phyloP scores from a whole-genome alignment of 352 stramenopile genomes.

The Pythium scleroteichum region DNA sequence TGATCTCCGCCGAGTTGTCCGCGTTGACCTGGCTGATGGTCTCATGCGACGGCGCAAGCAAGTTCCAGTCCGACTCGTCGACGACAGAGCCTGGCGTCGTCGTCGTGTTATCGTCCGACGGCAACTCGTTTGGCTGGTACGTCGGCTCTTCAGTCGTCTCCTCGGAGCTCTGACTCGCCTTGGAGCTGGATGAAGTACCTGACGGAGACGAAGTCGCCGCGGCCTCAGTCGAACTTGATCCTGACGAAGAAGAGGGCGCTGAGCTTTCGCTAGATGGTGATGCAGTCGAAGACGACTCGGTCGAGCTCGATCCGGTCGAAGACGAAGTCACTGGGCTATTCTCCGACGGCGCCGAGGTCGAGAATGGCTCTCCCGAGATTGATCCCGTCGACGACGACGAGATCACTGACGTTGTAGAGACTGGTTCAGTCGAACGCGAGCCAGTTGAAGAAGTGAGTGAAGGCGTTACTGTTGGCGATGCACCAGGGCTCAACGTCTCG shows the following conservation, averaged over 20 bases:
- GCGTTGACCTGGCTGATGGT: constrained; percentile 11
- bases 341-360: no score
- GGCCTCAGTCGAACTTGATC: neutral
- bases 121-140: neutral
- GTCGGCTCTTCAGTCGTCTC: neutral
- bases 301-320: no score
- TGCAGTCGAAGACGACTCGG: no score
- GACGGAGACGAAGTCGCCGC: neutral
- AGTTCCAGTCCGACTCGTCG: constrained; percentile 18
- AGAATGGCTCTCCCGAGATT: neutral
- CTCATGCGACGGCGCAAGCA: constrained; percentile 15
- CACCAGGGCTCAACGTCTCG: no score
- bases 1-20: constrained; percentile 14
- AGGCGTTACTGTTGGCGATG: no score
- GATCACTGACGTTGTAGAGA: no score
- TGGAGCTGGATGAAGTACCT: neutral
- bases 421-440: no score
- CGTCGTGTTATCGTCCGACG: neutral
- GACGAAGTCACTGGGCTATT: no score
- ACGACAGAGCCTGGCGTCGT: neutral
- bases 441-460: no score
- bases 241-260: neutral
- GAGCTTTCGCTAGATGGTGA: no score
- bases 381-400: neutral
- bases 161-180: neutral